phyloP scores from a whole-genome alignment of 2,329 filamentous ascomycete genomes.

The Purpureocillium takamizusanense region DNA sequence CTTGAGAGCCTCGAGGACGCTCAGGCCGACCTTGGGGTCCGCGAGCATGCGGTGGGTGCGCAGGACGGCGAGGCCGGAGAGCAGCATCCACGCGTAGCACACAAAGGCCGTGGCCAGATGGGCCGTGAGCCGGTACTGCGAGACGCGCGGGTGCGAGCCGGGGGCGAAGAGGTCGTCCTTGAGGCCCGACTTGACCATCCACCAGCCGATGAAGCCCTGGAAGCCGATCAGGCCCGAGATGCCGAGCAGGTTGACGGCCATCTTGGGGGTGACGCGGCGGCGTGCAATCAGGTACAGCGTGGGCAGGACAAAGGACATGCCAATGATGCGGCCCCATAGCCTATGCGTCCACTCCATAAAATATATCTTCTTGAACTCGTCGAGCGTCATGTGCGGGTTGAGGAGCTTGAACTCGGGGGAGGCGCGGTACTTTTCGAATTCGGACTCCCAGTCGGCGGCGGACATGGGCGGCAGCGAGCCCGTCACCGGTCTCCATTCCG shows the following conservation, averaged over 20 bases:
- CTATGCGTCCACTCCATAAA: conserved; percentile 99
- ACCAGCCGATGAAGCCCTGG: conserved; percentile 94
- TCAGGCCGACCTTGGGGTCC: conserved; percentile 53
- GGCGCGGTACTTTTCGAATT: conserved; percentile 85
- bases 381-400: conserved; percentile 85
- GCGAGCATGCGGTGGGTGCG: conserved; percentile 65
- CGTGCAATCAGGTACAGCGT: conserved; percentile 81
- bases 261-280: conserved; percentile 65
- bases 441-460: conserved; percentile 75
- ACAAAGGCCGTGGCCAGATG: conserved; percentile 86
- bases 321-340: conserved; percentile 87
- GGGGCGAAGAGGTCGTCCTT: conserved; percentile 93
- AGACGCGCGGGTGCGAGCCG: conserved; percentile 83
- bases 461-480: conserved; percentile 79
- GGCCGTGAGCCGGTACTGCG: conserved; percentile 84
- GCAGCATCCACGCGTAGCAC: conserved; percentile 91
- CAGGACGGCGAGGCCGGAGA: conserved; percentile 77
- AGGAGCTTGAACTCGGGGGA: conserved; percentile 89
- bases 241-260: conserved; percentile 68
- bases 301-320: conserved; percentile 80
- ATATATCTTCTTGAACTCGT: conserved; percentile 97
- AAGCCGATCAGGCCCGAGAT: conserved; percentile 88
- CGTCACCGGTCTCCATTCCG: conserved; percentile 96
- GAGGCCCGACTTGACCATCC: conserved; percentile 97
- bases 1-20: conserved; percentile 52